Evolutionary conservation across 345 rosid genomes (phyloP).

Genomic region (Jatropha curcas): DNA sequence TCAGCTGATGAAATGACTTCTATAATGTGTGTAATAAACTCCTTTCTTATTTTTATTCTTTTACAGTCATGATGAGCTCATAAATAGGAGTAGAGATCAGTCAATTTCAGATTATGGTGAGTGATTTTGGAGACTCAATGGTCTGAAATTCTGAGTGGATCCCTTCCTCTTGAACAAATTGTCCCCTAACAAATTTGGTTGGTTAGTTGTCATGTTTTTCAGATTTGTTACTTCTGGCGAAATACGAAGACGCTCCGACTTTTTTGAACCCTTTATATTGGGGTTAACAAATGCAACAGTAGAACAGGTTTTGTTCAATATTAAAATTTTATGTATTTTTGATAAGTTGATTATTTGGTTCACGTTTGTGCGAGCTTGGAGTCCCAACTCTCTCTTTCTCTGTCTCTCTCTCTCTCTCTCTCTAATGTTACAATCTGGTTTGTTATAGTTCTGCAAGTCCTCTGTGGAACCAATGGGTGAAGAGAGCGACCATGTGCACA

Average conservation of each 20-base stretch:
- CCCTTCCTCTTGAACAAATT: neutral
- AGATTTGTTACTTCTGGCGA: conserved; percentile 98
- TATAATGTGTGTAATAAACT: conserved; percentile 12
- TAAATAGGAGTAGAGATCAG: conserved; percentile 82
- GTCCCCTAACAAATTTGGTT: conserved; percentile 47
- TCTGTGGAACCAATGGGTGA: conserved; percentile 99
- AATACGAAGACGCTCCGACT: conserved; percentile 78
- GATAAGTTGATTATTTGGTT: neutral
- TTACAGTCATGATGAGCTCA: conserved; percentile 76
- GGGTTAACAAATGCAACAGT: conserved; percentile 84
- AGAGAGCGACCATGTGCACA: conserved; percentile 98
- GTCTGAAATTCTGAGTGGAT: conserved; percentile 16
- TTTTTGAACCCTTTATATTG: conserved; percentile 85
- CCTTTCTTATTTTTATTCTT: conserved; percentile 17
- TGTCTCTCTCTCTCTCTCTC: conserved; percentile 4
- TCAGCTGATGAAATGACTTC: conserved; percentile 6
- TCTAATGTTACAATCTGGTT: conserved; percentile 18
- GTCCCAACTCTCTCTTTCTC: neutral
- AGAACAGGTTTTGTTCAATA: conserved; percentile 74
- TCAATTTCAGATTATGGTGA: conserved; percentile 90
- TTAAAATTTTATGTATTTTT: neutral
- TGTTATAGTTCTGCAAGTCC: conserved; percentile 92
- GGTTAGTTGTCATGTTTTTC: conserved; percentile 97
- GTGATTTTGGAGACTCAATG: conserved; percentile 26
- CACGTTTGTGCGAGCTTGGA: neutral